phyloP scores from a whole-genome alignment of 495 filamentous ascomycete species.

The Talaromyces trachyspermus region DNA sequence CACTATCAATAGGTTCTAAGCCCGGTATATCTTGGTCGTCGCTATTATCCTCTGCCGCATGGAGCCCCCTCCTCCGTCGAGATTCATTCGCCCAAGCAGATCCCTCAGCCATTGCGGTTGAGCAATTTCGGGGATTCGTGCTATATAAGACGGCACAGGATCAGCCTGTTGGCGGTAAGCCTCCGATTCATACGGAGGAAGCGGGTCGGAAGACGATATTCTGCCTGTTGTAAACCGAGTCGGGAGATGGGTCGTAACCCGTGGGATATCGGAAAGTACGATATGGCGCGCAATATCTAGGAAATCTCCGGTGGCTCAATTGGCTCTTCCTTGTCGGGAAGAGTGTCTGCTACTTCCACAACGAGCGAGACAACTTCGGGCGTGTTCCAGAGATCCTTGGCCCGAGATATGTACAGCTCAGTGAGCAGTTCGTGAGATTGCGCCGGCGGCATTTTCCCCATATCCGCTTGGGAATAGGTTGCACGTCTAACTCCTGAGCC shows the following conservation, averaged over 20 bases:
- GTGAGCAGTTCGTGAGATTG: slow-evolving; percentile 65
- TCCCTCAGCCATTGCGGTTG: slow-evolving; percentile 37
- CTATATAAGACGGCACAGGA: slow-evolving; percentile 29
- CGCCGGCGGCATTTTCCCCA: slow-evolving; percentile 70
- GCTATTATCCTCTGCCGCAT: slow-evolving; percentile 10
- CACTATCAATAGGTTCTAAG: background rate
- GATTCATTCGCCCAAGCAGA: slow-evolving; percentile 31
- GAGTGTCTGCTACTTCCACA: slow-evolving; percentile 59
- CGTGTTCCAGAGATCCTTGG: slow-evolving; percentile 88
- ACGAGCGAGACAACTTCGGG: slow-evolving; percentile 64
- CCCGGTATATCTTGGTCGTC: slow-evolving; percentile 4
- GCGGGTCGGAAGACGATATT: slow-evolving; percentile 38
- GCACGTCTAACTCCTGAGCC: slow-evolving; percentile 67
- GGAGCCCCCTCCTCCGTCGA: slow-evolving; percentile 9
- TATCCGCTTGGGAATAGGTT: slow-evolving; percentile 62
- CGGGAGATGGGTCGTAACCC: slow-evolving; percentile 37
- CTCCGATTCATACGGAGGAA: slow-evolving; percentile 39
- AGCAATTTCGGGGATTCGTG: slow-evolving; percentile 24
- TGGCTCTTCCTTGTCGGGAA: slow-evolving; percentile 27
- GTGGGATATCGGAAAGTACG: slow-evolving; percentile 64
- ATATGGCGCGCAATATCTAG: slow-evolving; percentile 69
- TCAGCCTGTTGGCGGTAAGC: slow-evolving; percentile 33
- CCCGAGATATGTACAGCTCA: slow-evolving; percentile 68
- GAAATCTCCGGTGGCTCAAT: slow-evolving; percentile 46
- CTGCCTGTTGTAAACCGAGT: slow-evolving; percentile 32